Evolutionary conservation across 441 rosid genomes (phyloP).

Genomic region (Capsella rubella): DNA sequence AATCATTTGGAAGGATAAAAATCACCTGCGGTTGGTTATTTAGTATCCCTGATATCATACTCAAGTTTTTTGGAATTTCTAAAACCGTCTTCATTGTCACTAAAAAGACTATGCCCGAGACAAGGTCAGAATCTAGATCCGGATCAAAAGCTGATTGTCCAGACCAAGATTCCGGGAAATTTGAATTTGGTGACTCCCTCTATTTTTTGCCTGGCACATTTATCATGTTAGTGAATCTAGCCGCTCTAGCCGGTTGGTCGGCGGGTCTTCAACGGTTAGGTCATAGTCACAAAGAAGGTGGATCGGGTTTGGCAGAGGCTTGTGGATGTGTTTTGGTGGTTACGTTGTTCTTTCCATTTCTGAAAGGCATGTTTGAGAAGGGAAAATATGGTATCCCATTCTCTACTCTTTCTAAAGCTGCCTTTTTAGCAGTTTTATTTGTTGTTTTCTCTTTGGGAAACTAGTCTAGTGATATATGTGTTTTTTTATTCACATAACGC

Average conservation of each 20-base stretch:
- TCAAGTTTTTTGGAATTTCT: constrained; percentile 60
- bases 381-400: constrained; percentile 59
- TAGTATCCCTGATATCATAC: constrained; percentile 43
- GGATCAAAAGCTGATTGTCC: constrained; percentile 16
- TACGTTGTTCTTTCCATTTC: constrained; percentile 34
- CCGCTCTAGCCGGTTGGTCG: constrained; percentile 35
- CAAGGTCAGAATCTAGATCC: background rate
- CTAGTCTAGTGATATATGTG: background rate
- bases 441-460: background rate
- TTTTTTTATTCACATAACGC: background rate
- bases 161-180: constrained; percentile 38
- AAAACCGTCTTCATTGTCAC: constrained; percentile 61
- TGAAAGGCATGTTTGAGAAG: constrained; percentile 48
- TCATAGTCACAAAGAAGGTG: background rate
- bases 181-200: constrained; percentile 57
- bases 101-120: constrained; percentile 47
- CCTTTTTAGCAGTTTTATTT: constrained; percentile 16
- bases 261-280: constrained; percentile 35
- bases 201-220: constrained; percentile 66
- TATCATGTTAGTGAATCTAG: constrained; percentile 54
- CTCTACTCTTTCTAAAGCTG: constrained; percentile 42
- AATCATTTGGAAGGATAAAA: constrained; percentile 37
- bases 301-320: constrained; percentile 37
- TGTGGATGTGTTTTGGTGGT: constrained; percentile 39
- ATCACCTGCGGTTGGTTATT: constrained; percentile 51